These are phyloP conservation scores for Coemansia sp. DNA, from an alignment of 371 early-diverging fungal genomes.

Conservation along the genomic window DNA sequence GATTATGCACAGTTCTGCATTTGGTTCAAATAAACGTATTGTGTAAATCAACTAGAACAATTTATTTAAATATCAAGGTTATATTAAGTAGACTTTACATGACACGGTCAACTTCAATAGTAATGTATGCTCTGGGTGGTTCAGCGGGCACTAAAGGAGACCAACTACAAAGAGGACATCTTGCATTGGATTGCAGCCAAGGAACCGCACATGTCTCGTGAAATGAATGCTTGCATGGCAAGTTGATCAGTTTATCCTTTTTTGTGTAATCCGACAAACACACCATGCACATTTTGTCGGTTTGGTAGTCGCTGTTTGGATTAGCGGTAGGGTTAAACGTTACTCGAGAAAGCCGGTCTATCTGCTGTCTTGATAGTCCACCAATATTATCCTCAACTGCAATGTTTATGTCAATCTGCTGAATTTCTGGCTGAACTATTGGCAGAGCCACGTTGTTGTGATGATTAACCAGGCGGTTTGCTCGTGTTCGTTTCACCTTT, in stretches of 20 bases:
- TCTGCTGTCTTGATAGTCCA: slow-evolving; percentile 1
- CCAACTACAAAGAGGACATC: slow-evolving; percentile 58
- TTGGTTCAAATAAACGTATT: no score
- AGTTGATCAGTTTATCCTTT: slow-evolving; percentile 55
- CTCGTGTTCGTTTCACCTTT: no score
- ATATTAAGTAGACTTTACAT: neutral
- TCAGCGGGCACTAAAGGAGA: neutral
- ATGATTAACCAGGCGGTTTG: no score
- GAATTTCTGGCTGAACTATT: no score
- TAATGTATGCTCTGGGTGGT: neutral
- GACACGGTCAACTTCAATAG: neutral
- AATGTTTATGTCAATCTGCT: no score
- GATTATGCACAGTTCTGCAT: neutral
- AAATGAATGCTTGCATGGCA: slow-evolving; percentile 65
- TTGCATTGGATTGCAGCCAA: slow-evolving; percentile 56
- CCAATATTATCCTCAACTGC: neutral
- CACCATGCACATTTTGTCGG: slow-evolving; percentile 55
- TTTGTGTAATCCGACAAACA: slow-evolving; percentile 60
- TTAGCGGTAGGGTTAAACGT: neutral
- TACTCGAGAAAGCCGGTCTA: neutral
- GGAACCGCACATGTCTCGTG: slow-evolving; percentile 63
- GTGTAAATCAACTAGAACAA: neutral
- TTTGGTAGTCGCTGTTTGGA: neutral
- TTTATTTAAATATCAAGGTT: neutral
- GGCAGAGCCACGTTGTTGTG: no score